Evolutionary conservation across 2,329 filamentous ascomycete species (phyloP), one percentile per base, ranked within the genome.

Genomic region (Curvularia sp.): DNA sequence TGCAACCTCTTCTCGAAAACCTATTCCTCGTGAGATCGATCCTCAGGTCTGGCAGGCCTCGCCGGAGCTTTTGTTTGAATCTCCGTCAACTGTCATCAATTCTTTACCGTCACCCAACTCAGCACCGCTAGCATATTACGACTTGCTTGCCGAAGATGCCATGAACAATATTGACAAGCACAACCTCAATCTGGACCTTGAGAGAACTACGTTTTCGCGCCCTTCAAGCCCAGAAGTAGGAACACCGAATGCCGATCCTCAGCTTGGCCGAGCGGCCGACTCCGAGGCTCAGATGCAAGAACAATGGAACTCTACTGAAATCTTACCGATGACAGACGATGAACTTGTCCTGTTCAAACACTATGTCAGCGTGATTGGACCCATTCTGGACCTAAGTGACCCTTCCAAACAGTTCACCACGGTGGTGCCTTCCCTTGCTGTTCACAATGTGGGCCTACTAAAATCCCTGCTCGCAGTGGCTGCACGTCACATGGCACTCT

Each of bases 401-500:
- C 78, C 79, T 0, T 63, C 72, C 4, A 73, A 70, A 53, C 77
- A 80, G 44, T 75, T 77, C 15, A 63, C 74, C 2, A 77, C 64
- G 57, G 77, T 53, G 13, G 69, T 74, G 2, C 73, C 73, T 26
- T 59, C 69, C 15, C 54, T 75, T 9, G 80, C 83, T 2, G 72
- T 85, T 56, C 79, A 80, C 28, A 87, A 88, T 62, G 75, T 81
- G 26, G 85, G 85, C 0, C 66, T 87, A 3, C 80, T 87, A 76
- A 86, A 85, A 62, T 84, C 85, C 15, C 78, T 87, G 5, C 75
- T 87, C 4, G 85, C 85, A 1, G 76, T 87, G 2, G 82, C 84
- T 8, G 81, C 83, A n/a, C 77, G 83, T 12, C 83, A 86, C 64
- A 71, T 82, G 49, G 82, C 80, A 2, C 75, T 83, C 33, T 75